Evolutionary conservation across 2,329 filamentous ascomycete species (phyloP), one percentile per base, ranked within the genome.

Genomic region (Hortaea sp.): DNA sequence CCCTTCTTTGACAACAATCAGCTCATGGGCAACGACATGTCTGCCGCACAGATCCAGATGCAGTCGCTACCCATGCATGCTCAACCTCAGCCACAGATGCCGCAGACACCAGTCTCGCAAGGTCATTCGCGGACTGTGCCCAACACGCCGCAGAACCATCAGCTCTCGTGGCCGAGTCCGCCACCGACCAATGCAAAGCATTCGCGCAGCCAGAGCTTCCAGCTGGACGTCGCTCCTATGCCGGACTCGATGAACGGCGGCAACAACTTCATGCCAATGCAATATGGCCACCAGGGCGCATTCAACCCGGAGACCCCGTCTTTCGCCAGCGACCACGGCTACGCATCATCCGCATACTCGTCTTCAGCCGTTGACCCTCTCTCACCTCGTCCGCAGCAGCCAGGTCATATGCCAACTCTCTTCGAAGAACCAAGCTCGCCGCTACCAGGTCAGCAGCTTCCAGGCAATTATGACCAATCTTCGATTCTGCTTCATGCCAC

Each of bases 141-240:
- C 50, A 69, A 70, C 65, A 57, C 69, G 57, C 60, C 59, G n/a
- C 68, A 70, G 49, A 67, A 68, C 51, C 57, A 64, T 46, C 49
- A 47, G 12, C 62, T 66, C 45, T 49, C 59, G 48, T 64, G 62
- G 58, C 58, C 60, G 11, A 63, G 60, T 47, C 60, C 61, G 43
- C 58, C 60, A n/a, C 50, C 55, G 13, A 49, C 55, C 27, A 44
- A 59, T 27, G 44, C 44, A 7, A 63, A 63, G 56, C 58, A 61
- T 44, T 52, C 50, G 41, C 57, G 61, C 30, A 62, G 60, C 47
- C 60, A 55, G 45, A 66, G 67, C 57, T 68, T 68, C 51, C 63
- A 66, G 51, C 69, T 78, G 57, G 69, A 78, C 62, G 67, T 71
- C 49, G 65, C 76, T 56, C 69, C 76, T 52, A 72, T 82, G 66